These are phyloP conservation scores for Heritiera littoralis DNA, from an alignment of 345 rosid genomes.

Conservation along the genomic window DNA sequence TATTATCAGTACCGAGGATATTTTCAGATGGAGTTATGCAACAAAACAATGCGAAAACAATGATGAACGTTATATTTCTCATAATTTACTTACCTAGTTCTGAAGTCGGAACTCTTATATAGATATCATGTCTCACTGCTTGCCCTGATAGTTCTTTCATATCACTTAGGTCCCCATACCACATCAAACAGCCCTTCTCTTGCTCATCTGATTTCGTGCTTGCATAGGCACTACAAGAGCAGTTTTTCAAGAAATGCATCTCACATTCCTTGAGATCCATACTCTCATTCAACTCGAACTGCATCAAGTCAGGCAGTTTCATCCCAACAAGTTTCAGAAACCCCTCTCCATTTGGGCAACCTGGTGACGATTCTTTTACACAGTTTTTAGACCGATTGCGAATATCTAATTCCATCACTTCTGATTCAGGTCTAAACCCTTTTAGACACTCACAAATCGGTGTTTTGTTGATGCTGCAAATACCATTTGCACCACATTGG, in stretches of 20 bases:
- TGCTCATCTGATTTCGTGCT: background rate
- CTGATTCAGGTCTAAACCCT: background rate
- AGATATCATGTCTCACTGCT: background rate
- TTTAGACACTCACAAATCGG: background rate
- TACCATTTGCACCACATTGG: background rate
- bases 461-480: background rate
- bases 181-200: background rate
- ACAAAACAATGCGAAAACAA: background rate
- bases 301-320: background rate
- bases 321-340: background rate
- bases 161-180: background rate
- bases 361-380: background rate
- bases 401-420: background rate
- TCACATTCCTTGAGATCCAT: background rate
- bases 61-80: background rate
- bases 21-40: background rate
- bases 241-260: background rate
- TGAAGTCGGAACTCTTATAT: background rate
- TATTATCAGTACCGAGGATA: background rate
- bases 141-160: background rate
- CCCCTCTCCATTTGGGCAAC: background rate
- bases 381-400: background rate
- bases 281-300: background rate
- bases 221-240: background rate
- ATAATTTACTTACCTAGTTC: background rate